Evolutionary conservation across 2,329 filamentous ascomycete species (phyloP).

Genomic region (Fusarium sp.): DNA sequence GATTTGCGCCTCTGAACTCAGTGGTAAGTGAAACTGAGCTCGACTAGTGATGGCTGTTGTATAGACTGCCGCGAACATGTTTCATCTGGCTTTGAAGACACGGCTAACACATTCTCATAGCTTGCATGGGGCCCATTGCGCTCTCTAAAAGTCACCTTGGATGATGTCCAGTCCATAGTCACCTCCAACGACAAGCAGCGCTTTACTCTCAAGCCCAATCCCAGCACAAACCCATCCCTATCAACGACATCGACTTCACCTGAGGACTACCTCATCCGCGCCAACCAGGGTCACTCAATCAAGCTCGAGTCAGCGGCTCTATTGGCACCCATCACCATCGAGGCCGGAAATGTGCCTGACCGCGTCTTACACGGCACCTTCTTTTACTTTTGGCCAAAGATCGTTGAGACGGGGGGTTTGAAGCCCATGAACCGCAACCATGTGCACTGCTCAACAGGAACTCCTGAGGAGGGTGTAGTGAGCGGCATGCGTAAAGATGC

Average conservation of each 20-base stretch:
- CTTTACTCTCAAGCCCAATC: constrained; percentile 78
- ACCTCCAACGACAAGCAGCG: constrained; percentile 88
- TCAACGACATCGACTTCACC: constrained; percentile 59
- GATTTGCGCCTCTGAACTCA: constrained; percentile 67
- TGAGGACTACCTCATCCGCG: constrained; percentile 85
- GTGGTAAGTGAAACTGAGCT: constrained; percentile 62
- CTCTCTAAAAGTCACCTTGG: constrained; percentile 78
- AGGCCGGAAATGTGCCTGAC: constrained; percentile 68
- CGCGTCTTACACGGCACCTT: constrained; percentile 90
- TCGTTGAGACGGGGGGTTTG: constrained; percentile 81
- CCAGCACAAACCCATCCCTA: constrained; percentile 41
- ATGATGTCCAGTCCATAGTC: constrained; percentile 79
- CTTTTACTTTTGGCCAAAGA: constrained; percentile 80
- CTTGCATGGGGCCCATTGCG: constrained; percentile 70
- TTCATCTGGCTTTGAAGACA: background rate
- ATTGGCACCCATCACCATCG: constrained; percentile 74
- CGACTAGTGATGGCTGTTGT: background rate
- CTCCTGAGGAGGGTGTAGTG: constrained; percentile 72
- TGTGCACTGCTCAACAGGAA: constrained; percentile 86
- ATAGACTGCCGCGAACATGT: background rate
- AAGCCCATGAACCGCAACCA: constrained; percentile 87
- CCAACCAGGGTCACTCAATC: constrained; percentile 94
- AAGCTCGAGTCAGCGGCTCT: constrained; percentile 77
- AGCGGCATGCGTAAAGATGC: constrained; percentile 85
- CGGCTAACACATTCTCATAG: constrained; percentile 47